Percentiles rank a stretch among this genome's conserved stretches.
These are phyloP conservation scores for Violaceomyces palustris DNA, from an alignment of 1,284 basidiomycete species.

Conservation along the genomic window DNA sequence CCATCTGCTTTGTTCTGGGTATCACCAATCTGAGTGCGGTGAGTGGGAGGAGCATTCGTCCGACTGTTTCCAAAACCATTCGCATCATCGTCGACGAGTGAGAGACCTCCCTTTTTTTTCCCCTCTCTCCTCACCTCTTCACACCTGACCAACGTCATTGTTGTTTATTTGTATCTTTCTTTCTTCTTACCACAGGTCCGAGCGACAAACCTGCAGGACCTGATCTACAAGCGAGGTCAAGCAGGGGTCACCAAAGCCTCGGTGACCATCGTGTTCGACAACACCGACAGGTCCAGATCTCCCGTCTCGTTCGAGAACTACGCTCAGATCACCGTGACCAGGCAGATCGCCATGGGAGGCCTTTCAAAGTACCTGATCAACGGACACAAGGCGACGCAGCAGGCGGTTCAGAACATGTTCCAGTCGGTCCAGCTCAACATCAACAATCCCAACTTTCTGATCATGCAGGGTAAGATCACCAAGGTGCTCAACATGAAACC, in stretches of 20 bases:
- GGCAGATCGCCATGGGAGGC: slow-evolving; percentile 93
- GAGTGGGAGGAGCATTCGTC: too few species aligned
- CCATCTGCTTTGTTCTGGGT: slow-evolving; percentile 52
- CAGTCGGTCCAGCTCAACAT: slow-evolving; percentile 98
- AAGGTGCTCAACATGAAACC: slow-evolving; percentile 97
- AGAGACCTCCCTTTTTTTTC: slow-evolving; percentile 60
- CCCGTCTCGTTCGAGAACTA: slow-evolving; percentile 78
- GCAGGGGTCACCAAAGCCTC: slow-evolving; percentile 95
- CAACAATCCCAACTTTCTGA: slow-evolving; percentile 99
- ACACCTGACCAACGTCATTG: background rate
- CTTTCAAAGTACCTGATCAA: slow-evolving; percentile 95
- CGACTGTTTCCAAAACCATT: slow-evolving; percentile 94
- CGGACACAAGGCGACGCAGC: slow-evolving; percentile 88
- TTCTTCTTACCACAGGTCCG: too few species aligned
- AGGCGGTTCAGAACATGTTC: slow-evolving; percentile 84
- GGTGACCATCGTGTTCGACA: slow-evolving; percentile 98
- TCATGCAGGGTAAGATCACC: slow-evolving; percentile 81
- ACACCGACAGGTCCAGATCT: slow-evolving; percentile 81
- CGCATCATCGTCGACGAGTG: slow-evolving; percentile 92
- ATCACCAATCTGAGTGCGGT: slow-evolving; percentile 49
- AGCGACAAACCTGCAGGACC: slow-evolving; percentile 90
- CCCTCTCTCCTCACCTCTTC: slow-evolving; percentile 1
- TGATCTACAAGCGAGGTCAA: slow-evolving; percentile 96
- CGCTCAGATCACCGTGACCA: slow-evolving; percentile 89
- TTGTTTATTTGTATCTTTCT: background rate